Conservation (phyloP, 805 yeast species). For the Candida jianshihensis region DNA sequence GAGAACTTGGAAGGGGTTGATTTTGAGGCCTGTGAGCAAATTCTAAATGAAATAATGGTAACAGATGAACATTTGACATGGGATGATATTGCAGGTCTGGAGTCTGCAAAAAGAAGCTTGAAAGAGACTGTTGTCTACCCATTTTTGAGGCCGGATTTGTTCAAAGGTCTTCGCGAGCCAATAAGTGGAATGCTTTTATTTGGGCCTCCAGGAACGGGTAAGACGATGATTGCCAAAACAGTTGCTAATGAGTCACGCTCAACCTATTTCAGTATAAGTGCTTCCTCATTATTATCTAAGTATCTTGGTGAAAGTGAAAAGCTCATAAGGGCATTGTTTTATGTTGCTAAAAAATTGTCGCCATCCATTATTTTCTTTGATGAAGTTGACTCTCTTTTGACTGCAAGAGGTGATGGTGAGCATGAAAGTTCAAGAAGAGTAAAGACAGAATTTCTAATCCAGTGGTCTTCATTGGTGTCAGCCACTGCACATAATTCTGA, state of each 20-base stretch:
- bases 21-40: constrained; percentile 70
- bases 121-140: constrained; percentile 98
- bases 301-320: constrained; percentile 86
- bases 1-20: constrained; percentile 54
- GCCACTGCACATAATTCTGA: constrained; percentile 61
- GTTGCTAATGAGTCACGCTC: constrained; percentile 95
- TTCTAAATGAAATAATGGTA: constrained; percentile 81
- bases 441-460: constrained; percentile 88
- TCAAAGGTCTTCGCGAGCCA: constrained; percentile 89
- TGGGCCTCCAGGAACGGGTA: constrained; percentile 99
- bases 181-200: constrained; percentile 92
- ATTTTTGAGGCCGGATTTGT: constrained; percentile 87
- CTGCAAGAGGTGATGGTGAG: constrained; percentile 74
- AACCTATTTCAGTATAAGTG: constrained; percentile 87
- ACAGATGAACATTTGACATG: constrained; percentile 91
- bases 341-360: constrained; percentile 76
- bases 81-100: constrained; percentile 95
- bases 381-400: constrained; percentile 87
- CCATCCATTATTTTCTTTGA: constrained; percentile 95
- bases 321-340: constrained; percentile 81
- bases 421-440: constrained; percentile 88
- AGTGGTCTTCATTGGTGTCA: constrained; percentile 89
- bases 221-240: constrained; percentile 95
- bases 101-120: constrained; percentile 76
- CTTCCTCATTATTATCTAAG: constrained; percentile 82